phyloP scores from a whole-genome alignment of 306 rosid species.

The Trichosanthes truncata region DNA sequence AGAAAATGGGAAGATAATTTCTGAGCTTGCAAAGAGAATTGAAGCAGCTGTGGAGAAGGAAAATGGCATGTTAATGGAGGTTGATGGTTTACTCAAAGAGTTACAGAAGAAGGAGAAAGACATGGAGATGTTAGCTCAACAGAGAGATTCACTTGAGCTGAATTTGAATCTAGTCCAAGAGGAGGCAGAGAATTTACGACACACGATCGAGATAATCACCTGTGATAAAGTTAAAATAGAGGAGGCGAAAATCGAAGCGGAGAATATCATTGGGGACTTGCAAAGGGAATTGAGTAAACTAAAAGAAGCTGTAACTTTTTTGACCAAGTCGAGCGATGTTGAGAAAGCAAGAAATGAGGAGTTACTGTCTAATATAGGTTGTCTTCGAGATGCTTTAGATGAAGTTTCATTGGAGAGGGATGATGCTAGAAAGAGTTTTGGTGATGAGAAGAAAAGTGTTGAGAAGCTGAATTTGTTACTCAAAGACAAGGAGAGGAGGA shows the following conservation, averaged over 20 bases:
- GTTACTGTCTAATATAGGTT: conserved; percentile 26
- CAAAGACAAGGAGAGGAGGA: conserved; percentile 21
- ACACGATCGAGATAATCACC: conserved; percentile 19
- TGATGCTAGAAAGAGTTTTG: conserved; percentile 21
- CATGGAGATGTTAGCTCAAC: conserved; percentile 25
- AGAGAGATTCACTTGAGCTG: conserved; percentile 1
- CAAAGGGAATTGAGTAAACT: conserved; percentile 17
- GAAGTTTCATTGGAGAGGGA: conserved; percentile 15
- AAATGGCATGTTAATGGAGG: conserved; percentile 24
- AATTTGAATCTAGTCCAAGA: conserved; percentile 10
- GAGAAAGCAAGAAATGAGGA: conserved; percentile 23
- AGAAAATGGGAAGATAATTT: conserved; percentile 13
- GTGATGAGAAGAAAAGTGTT: conserved; percentile 36
- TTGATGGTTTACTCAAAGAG: conserved; percentile 18
- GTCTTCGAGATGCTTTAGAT: conserved; percentile 13
- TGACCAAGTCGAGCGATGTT: conserved; percentile 14
- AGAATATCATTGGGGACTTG: conserved; percentile 31
- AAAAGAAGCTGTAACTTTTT: conserved; percentile 14
- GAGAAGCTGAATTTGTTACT: conserved; percentile 24
- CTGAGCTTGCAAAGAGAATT: conserved; percentile 24
- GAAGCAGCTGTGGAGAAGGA: conserved; percentile 22
- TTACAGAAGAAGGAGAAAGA: conserved; percentile 32
- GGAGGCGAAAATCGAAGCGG: conserved; percentile 20
- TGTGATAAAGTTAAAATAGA: conserved; percentile 28
- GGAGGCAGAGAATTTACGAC: conserved; percentile 23